These are phyloP conservation scores for Ceratocystis colombiana DNA, from an alignment of 2,329 filamentous ascomycete genomes.

Conservation along the genomic window DNA sequence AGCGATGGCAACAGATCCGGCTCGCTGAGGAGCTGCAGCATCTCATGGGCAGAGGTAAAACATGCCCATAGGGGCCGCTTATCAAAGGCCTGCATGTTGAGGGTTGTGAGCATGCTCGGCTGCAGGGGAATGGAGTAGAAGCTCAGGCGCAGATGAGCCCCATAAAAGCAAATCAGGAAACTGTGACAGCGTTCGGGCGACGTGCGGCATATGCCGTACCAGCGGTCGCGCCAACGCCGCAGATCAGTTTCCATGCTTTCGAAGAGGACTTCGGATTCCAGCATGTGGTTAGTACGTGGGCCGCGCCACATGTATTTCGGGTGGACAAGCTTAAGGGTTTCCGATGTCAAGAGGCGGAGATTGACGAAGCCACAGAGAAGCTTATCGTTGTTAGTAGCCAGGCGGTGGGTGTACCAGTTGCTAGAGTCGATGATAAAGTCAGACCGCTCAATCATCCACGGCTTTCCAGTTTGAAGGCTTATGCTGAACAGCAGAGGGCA, in stretches of 20 bases:
- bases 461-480: constrained; percentile 36
- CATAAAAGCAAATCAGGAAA: constrained; percentile 35
- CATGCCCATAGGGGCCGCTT: constrained; percentile 31
- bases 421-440: constrained; percentile 34
- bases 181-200: constrained; percentile 30
- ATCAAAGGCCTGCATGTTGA: constrained; percentile 27
- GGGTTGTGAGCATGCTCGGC: constrained; percentile 29
- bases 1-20: constrained; percentile 30
- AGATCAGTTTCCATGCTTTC: constrained; percentile 28
- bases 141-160: constrained; percentile 34
- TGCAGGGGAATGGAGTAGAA: constrained; percentile 34
- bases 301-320: constrained; percentile 27
- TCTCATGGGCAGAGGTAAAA: constrained; percentile 32
- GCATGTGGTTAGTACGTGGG: constrained; percentile 26
- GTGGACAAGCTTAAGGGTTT: constrained; percentile 28
- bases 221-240: constrained; percentile 28
- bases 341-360: constrained; percentile 33
- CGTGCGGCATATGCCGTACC: constrained; percentile 26
- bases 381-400: constrained; percentile 32
- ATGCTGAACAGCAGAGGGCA: constrained; percentile 29
- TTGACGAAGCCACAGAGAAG: constrained; percentile 34
- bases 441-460: constrained; percentile 36
- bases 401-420: constrained; percentile 32
- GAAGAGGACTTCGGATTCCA: constrained; percentile 28
- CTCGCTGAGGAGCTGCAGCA: constrained; percentile 31